These are phyloP conservation scores for Aquilaria agallochum DNA, from an alignment of 441 rosid genomes.

Conservation along the genomic window DNA sequence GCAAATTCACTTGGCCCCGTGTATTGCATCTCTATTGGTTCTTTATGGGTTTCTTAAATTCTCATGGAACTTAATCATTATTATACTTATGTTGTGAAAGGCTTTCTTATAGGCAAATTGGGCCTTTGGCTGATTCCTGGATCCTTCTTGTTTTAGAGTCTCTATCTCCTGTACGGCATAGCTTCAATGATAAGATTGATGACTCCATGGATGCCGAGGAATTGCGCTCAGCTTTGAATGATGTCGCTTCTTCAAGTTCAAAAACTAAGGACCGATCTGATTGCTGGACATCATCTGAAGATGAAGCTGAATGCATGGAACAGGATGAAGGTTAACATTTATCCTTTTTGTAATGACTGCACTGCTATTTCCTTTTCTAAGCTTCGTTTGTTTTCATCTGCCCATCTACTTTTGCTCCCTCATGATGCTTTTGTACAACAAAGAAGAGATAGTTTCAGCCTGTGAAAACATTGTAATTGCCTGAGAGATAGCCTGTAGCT, in stretches of 20 bases:
- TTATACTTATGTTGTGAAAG: no score
- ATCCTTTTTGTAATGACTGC: neutral
- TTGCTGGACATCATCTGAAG: constrained; percentile 87
- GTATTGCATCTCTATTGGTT: no score
- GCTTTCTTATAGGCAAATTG: no score
- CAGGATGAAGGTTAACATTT: constrained; percentile 48
- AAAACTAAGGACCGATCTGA: constrained; percentile 28
- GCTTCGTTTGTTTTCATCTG: constrained; percentile 1
- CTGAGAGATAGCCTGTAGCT: no score
- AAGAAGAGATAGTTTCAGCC: no score
- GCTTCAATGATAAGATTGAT: constrained; percentile 46
- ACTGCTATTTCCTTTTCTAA: neutral
- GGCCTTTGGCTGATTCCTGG: neutral
- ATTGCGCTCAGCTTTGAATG: constrained; percentile 46
- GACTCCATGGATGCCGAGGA: constrained; percentile 62
- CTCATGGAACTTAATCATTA: no score
- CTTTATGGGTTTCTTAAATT: no score
- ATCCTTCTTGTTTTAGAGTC: constrained; percentile 36
- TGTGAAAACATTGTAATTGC: no score
- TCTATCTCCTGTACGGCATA: constrained; percentile 45
- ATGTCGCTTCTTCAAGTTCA: constrained; percentile 65
- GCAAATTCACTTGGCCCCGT: no score
- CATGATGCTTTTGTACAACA: no score
- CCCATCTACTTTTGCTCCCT: neutral
- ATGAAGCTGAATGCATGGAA: constrained; percentile 75